Evolutionary conservation across 2,329 filamentous ascomycete species (phyloP).

Genomic region (Exophiala viscosa): DNA sequence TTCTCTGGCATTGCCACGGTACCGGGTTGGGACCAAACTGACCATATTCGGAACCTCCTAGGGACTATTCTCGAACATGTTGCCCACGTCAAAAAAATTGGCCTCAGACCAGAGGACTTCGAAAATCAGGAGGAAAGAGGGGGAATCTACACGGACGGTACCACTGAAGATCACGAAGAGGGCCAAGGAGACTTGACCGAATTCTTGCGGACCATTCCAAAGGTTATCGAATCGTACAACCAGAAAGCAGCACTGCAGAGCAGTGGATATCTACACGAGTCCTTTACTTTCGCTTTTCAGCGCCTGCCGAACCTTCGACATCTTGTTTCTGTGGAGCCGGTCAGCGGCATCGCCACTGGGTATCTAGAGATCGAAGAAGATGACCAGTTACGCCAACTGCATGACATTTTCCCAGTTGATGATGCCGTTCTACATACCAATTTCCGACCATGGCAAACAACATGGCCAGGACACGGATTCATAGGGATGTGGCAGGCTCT

Average conservation of each 20-base stretch:
- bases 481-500: conserved; percentile 6
- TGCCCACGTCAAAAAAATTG: no score
- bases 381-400: not conserved
- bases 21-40: not conserved
- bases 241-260: not conserved
- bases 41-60: not conserved
- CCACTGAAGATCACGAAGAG: no score
- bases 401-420: not conserved
- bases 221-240: not conserved
- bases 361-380: not conserved
- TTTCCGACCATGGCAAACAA: not conserved
- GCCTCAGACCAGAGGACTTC: no score
- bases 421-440: not conserved
- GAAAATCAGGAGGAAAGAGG: no score
- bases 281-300: conserved; percentile 1
- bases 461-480: conserved; percentile 14
- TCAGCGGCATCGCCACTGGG: not conserved
- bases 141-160: no score
- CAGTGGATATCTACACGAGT: not conserved
- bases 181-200: no score
- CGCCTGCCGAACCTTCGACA: conserved; percentile 3
- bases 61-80: not conserved
- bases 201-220: not conserved
- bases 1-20: not conserved
- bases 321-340: conserved; percentile 3